Evolutionary conservation across 2,329 filamentous ascomycete genomes (phyloP).

Genomic region (Fonsecaea erecta): DNA sequence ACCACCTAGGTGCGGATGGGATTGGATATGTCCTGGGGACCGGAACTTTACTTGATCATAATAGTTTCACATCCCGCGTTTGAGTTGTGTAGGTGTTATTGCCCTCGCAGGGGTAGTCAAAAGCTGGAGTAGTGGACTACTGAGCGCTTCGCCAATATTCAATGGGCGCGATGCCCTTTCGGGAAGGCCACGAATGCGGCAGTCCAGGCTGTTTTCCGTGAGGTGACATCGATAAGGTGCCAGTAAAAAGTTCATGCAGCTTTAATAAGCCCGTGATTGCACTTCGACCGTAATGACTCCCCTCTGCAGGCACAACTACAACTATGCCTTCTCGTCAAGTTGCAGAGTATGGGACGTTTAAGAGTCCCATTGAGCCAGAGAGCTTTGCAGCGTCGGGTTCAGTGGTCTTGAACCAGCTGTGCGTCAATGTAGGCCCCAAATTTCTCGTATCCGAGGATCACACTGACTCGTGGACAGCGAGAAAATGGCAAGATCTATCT

Average conservation of each 20-base stretch:
- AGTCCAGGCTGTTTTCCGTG: background rate
- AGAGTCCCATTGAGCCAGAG: slow-evolving; percentile 45
- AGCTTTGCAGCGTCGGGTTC: slow-evolving; percentile 43
- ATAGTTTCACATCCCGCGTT: background rate
- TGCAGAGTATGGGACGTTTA: slow-evolving; percentile 45
- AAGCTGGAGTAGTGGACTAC: background rate
- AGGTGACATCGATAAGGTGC: background rate
- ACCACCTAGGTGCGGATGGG: background rate
- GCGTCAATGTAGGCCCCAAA: slow-evolving; percentile 37
- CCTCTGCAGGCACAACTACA: background rate
- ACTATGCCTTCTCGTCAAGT: slow-evolving; percentile 30
- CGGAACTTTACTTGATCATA: background rate
- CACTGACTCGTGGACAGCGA: slow-evolving; percentile 23
- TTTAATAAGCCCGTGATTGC: background rate
- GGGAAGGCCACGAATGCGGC: background rate
- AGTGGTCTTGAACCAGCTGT: slow-evolving; percentile 43
- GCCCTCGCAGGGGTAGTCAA: background rate
- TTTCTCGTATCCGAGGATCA: background rate
- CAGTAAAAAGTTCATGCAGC: background rate
- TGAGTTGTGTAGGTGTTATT: background rate
- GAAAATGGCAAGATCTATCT: slow-evolving; percentile 42
- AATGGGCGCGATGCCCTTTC: background rate
- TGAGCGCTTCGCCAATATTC: background rate
- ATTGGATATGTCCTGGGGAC: background rate
- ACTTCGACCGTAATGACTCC: background rate